Base-by-base conservation (phyloP, 495 filamentous ascomycete species). In the Hyaloscypha finlandica region DNA sequence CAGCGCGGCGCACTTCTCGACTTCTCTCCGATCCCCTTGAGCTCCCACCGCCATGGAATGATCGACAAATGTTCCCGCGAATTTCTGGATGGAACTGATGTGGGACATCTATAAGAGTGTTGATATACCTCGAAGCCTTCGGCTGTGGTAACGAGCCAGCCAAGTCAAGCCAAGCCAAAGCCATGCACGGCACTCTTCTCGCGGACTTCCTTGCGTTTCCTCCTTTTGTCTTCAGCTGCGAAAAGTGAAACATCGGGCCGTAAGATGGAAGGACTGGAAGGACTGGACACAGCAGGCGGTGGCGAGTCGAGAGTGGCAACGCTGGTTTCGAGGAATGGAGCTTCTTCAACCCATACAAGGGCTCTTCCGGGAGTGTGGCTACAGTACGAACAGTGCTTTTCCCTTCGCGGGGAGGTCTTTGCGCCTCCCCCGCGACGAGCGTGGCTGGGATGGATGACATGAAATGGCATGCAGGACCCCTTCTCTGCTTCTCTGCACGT, bases 41-140 rank as follows among this genome's bases (percentile, higher is more conserved):
- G 25, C 25, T 25, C 25, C 25, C 25, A 25, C 25, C 25, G 25
- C 25, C 25, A 25, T 14, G 42, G 42, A 19, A 30, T 56, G 53
- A 56, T 56, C 53, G 20, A 31, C 53, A 56, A 25, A 31, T 25
- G 22, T 56, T 29, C 53, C 53, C 6, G 8, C 29, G 0, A 31
- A 9, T 56, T 56, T 56, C 53, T 56, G 53, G 53, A 56, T 56
- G 53, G 53, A 56, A 56, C 53, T 56, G 22, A 31, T 56, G 22
- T 56, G 53, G 53, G 22, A 56, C 53, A 30, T 56, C 20, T 56
- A 56, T 56, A 56, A 29, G 22, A 29, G 20, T 4, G 22, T 4
- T 56, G n/a, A 56, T 56, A 56, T 56, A 56, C 22, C n/a, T 48
- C 42, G 11, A 48, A 48, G 16, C 42, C 16, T 19, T 48, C 42